Evolutionary conservation across 257 asterid species (phyloP).

Genomic region (Solanum corneliomulleri): DNA sequence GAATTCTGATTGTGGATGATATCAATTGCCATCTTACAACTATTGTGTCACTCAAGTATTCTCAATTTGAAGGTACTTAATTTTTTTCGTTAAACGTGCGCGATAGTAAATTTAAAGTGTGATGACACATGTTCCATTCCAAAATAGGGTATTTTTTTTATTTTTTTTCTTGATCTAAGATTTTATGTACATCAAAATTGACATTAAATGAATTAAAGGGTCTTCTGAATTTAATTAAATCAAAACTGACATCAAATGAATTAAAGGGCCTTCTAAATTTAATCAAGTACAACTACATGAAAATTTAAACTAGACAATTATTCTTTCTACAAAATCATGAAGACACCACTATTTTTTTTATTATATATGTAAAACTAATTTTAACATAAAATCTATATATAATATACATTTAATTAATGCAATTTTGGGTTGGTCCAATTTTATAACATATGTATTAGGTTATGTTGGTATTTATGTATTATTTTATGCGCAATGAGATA

Average conservation of each 20-base stretch:
- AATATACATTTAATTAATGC: no score
- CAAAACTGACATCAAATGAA: neutral
- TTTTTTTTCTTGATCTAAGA: neutral
- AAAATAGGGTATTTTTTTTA: neutral
- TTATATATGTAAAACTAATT: no score
- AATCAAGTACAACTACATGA: no score
- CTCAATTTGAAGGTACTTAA: conserved; percentile 27
- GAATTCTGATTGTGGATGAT: conserved; percentile 44
- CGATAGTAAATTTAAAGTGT: no score
- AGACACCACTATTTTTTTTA: no score
- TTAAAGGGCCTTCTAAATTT: neutral
- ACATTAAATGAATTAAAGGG: neutral
- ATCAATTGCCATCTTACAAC: conserved; percentile 30
- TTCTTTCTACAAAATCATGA: no score
- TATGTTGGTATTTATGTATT: no score
- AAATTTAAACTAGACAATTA: no score
- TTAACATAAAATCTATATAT: no score
- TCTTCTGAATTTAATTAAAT: neutral
- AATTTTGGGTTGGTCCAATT: no score
- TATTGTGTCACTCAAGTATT: conserved; percentile 32
- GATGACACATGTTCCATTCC: neutral
- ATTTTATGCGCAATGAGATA: no score
- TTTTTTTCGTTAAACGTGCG: neutral
- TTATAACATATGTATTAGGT: no score
- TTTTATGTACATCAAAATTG: neutral